These are phyloP conservation scores for Bretschneidera sinensis DNA, from an alignment of 345 rosid species.

Conservation along the genomic window DNA sequence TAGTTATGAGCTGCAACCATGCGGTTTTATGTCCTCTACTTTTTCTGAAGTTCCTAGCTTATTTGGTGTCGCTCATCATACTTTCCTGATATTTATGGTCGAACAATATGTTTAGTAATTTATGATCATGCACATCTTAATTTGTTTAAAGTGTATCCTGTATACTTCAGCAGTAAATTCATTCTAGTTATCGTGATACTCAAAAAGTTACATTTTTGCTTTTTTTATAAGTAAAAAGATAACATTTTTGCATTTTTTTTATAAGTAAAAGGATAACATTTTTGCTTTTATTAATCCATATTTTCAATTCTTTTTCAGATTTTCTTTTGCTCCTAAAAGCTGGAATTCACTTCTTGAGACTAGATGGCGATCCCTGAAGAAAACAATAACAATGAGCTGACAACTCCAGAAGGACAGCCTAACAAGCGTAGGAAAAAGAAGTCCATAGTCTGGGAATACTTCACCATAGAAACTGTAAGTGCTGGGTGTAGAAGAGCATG, in stretches of 20 bases:
- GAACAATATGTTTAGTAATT: neutral
- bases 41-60: neutral
- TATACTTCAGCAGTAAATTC: neutral
- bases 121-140: neutral
- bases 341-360: constrained; percentile 19
- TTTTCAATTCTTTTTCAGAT: neutral
- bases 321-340: constrained; percentile 10
- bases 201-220: neutral
- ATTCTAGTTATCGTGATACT: neutral
- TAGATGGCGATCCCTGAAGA: constrained; percentile 29
- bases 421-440: constrained; percentile 71
- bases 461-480: constrained; percentile 66
- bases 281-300: neutral
- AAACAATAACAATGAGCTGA: constrained; percentile 5
- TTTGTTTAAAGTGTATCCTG: neutral
- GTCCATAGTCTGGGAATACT: constrained; percentile 91
- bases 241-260: too few relatives aligned
- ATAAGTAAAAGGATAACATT: too few relatives aligned
- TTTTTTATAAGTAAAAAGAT: too few relatives aligned
- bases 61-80: neutral
- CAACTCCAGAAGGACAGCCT: constrained; percentile 43
- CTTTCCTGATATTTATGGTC: too few relatives aligned
- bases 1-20: neutral
- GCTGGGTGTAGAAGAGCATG: constrained; percentile 77
- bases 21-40: too few relatives aligned